phyloP scores from a whole-genome alignment of 352 stramenopile species.

The Elongisporangium undulatum region DNA sequence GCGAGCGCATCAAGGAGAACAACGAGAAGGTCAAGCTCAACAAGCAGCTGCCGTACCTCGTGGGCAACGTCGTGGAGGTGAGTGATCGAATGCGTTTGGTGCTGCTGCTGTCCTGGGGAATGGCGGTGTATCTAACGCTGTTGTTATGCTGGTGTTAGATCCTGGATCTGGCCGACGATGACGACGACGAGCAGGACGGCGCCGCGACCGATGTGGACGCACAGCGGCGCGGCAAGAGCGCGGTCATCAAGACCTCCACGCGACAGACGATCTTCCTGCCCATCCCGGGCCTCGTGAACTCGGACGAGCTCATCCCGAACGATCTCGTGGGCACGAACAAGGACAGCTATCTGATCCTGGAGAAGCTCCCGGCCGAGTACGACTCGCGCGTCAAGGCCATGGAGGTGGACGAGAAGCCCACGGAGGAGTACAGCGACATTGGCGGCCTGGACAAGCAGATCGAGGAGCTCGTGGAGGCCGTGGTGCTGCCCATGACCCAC shows the following conservation, averaged over 20 bases:
- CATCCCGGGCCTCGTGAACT: slow-evolving; percentile 96
- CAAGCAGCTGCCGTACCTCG: slow-evolving; percentile 98
- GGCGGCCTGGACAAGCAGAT: slow-evolving; percentile 98
- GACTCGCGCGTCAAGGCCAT: slow-evolving; percentile 98
- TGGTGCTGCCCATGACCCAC: slow-evolving; percentile 98
- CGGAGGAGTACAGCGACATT: slow-evolving; percentile 95
- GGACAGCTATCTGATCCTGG: slow-evolving; percentile 98
- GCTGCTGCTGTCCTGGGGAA: neutral
- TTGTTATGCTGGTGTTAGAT: slow-evolving; percentile 17
- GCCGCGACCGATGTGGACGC: slow-evolving; percentile 92
- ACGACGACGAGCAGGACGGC: slow-evolving; percentile 94
- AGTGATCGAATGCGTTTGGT: slow-evolving; percentile 29
- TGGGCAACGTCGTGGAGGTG: slow-evolving; percentile 98
- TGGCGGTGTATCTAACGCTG: neutral
- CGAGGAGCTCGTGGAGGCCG: slow-evolving; percentile 97
- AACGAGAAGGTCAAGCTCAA: slow-evolving; percentile 99
- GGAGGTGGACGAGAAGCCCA: slow-evolving; percentile 94
- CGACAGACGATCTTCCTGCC: slow-evolving; percentile 98
- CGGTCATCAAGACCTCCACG: slow-evolving; percentile 98
- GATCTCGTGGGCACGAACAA: slow-evolving; percentile 99
- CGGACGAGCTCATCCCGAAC: slow-evolving; percentile 93
- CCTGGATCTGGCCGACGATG: slow-evolving; percentile 70
- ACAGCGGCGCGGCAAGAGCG: slow-evolving; percentile 88
- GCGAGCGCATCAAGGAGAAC: slow-evolving; percentile 97
- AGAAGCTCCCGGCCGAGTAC: slow-evolving; percentile 98